Evolutionary conservation across 176 grass and related monocot species (phyloP).

Genomic region (Thinopyrum elongatum): DNA sequence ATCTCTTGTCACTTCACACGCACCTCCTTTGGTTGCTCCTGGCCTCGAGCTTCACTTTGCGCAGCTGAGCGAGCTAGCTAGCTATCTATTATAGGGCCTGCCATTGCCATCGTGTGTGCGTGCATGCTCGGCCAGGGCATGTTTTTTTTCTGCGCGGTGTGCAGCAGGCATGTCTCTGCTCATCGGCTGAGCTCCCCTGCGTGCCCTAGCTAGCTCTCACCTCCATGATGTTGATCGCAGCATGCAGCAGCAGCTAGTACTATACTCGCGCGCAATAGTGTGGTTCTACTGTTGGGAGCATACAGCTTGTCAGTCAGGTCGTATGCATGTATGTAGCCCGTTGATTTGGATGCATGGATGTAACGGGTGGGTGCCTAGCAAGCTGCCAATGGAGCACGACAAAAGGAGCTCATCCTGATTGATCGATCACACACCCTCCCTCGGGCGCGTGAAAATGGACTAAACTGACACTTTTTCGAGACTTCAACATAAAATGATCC

Average conservation of each 20-base stretch:
- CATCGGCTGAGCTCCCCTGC: not conserved
- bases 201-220: conserved; percentile 26
- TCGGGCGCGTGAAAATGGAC: too few species aligned
- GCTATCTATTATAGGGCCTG: not conserved
- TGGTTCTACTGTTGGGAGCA: conserved; percentile 26
- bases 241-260: not conserved
- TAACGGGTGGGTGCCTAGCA: not conserved
- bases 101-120: not conserved
- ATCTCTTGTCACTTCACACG: conserved; percentile 57
- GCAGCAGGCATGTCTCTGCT: conserved; percentile 32
- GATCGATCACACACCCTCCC: conserved; percentile 36
- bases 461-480: too few species aligned
- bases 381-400: conserved; percentile 27
- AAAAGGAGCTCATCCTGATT: conserved; percentile 9
- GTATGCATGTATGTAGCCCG: conserved; percentile 25
- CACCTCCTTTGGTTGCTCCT: conserved; percentile 43
- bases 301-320: conserved; percentile 26
- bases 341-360: conserved; percentile 34
- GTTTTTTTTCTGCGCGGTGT: conserved; percentile 47
- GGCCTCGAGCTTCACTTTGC: conserved; percentile 33
- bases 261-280: conserved; percentile 24
- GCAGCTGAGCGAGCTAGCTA: not conserved
- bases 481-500: too few species aligned
- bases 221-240: not conserved
- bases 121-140: conserved; percentile 38